phyloP scores from a whole-genome alignment of 2,329 filamentous ascomycete species.

The Mariannaea elegans region DNA sequence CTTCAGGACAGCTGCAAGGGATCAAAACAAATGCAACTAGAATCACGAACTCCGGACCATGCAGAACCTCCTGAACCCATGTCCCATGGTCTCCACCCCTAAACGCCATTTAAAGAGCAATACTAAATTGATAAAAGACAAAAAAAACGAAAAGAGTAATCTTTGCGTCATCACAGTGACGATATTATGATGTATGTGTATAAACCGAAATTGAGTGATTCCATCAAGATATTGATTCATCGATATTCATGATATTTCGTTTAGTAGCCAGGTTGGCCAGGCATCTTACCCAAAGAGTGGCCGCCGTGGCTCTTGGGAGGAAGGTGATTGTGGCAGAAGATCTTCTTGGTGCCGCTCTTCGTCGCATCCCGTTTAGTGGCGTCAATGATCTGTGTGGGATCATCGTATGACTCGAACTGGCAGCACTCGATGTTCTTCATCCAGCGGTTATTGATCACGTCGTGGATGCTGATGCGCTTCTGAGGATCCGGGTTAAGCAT shows the following conservation, averaged over 20 bases:
- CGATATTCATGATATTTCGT: slow-evolving; percentile 32
- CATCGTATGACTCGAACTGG: slow-evolving; percentile 74
- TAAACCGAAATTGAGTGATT: slow-evolving; percentile 3
- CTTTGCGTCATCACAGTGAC: slow-evolving; percentile 7
- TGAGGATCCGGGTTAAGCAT: slow-evolving; percentile 85
- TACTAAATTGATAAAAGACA: slow-evolving; percentile 14
- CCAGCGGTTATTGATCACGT: slow-evolving; percentile 76
- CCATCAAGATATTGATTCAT: slow-evolving; percentile 22
- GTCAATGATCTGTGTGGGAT: slow-evolving; percentile 69
- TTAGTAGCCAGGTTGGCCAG: slow-evolving; percentile 63
- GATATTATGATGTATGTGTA: slow-evolving; percentile 17
- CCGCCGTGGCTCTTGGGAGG: slow-evolving; percentile 56
- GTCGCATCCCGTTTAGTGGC: slow-evolving; percentile 64
- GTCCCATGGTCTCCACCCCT: slow-evolving; percentile 28
- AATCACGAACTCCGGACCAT: slow-evolving; percentile 38
- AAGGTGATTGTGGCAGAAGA: slow-evolving; percentile 68
- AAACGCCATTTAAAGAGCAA: slow-evolving; percentile 38
- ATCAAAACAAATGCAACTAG: slow-evolving; percentile 25
- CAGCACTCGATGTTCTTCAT: slow-evolving; percentile 82
- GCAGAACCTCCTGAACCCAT: slow-evolving; percentile 24
- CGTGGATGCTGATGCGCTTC: slow-evolving; percentile 73
- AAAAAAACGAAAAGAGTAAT: slow-evolving; percentile 8
- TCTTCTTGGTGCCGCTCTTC: slow-evolving; percentile 56
- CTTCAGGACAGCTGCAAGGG: slow-evolving; percentile 5
- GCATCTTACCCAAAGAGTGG: slow-evolving; percentile 64